Conservation (phyloP, 139 green algal genomes). For the Micractinium sp. region DNA sequence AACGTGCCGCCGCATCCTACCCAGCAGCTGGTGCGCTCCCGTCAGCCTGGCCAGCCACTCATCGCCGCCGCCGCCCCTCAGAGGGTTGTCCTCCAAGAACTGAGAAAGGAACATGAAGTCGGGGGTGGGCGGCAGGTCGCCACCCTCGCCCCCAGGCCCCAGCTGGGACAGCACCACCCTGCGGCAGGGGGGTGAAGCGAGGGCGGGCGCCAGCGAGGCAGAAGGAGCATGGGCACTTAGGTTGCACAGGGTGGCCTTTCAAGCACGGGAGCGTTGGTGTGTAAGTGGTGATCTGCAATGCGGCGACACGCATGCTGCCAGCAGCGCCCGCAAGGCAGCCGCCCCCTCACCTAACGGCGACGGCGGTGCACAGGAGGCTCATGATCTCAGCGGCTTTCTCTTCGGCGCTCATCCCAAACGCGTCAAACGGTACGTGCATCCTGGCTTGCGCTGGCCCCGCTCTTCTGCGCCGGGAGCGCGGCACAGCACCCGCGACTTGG, state of each 20-base stretch:
- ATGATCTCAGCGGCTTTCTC: neutral
- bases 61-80: neutral
- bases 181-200: neutral
- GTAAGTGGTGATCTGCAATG: too few species aligned
- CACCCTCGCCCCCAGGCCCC: neutral
- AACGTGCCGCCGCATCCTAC: neutral
- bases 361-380: neutral
- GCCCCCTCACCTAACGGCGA: neutral
- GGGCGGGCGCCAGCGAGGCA: neutral
- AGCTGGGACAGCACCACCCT: conserved; percentile 17
- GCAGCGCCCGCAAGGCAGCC: neutral
- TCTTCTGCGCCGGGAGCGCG: too few species aligned
- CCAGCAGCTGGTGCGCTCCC: neutral
- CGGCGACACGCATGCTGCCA: too few species aligned
- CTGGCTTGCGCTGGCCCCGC: too few species aligned
- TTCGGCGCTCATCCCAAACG: neutral
- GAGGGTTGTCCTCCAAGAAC: neutral
- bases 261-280: too few species aligned
- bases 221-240: neutral
- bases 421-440: neutral
- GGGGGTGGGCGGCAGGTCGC: conserved; percentile 9
- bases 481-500: too few species aligned
- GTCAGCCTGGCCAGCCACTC: conserved; percentile 8
- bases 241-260: neutral
- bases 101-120: neutral